phyloP scores from a whole-genome alignment of 345 rosid genomes.

The Citrus reticulata region DNA sequence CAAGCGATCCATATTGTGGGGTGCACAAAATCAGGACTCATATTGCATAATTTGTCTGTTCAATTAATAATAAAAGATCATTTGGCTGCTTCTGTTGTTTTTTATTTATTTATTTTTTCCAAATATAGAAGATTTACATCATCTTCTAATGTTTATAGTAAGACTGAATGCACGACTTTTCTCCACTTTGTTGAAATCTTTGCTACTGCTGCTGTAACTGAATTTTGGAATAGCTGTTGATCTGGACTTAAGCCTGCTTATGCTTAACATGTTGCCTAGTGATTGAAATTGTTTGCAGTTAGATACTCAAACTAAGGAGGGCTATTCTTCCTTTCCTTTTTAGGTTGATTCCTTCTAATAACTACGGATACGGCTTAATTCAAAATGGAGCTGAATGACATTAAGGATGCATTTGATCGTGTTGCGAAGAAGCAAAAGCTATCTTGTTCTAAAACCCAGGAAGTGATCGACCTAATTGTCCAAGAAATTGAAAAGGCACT shows the following conservation, averaged over 20 bases:
- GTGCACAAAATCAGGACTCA: background rate
- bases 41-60: background rate
- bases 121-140: background rate
- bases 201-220: background rate
- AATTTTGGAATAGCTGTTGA: background rate
- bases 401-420: conserved; percentile 77
- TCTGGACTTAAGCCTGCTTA: background rate
- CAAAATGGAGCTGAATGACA: conserved; percentile 66
- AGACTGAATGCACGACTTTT: background rate
- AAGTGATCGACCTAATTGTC: conserved; percentile 43
- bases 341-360: background rate
- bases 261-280: background rate
- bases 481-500: conserved; percentile 54
- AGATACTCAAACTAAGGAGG: background rate
- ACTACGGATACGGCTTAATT: background rate
- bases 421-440: conserved; percentile 71
- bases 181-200: background rate
- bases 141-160: background rate
- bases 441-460: conserved; percentile 48
- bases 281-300: background rate
- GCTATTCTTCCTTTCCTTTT: background rate
- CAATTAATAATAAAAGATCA: background rate
- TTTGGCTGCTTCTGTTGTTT: background rate
- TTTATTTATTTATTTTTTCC: background rate
- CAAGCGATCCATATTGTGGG: background rate